Conservation (phyloP, 2,329 filamentous ascomycete genomes). For the Thielaviopsis punctulata region DNA sequence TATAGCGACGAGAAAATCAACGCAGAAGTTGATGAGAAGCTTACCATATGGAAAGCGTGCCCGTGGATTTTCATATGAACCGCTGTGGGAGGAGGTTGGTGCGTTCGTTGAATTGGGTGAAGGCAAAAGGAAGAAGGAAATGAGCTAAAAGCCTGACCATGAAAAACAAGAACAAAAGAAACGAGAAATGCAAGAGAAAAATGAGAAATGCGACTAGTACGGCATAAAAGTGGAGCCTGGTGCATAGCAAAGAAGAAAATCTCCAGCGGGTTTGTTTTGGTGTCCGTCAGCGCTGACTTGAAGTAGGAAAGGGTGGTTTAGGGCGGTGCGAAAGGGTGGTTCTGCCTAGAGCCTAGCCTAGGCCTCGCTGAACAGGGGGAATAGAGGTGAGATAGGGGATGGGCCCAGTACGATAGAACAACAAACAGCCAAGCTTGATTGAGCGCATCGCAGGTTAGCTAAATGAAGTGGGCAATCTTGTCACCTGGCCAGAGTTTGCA, state of each 20-base stretch:
- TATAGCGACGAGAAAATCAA: too few relatives aligned
- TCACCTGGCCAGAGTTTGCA: too few relatives aligned
- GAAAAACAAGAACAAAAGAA: background rate
- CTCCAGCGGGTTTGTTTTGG: background rate
- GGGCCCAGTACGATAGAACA: too few relatives aligned
- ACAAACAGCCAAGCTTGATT: too few relatives aligned
- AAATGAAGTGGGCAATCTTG: too few relatives aligned
- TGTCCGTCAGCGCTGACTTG: background rate
- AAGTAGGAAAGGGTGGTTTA: background rate
- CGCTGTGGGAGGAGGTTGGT: background rate
- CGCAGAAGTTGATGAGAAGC: too few relatives aligned
- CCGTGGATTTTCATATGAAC: background rate
- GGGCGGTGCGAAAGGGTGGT: background rate
- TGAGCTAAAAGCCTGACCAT: background rate
- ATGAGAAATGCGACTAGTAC: conserved; percentile 1
- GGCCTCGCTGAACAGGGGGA: background rate
- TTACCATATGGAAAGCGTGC: too few relatives aligned
- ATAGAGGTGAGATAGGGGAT: background rate
- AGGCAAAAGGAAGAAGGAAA: background rate
- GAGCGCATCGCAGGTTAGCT: too few relatives aligned
- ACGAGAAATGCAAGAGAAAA: background rate
- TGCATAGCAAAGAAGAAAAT: background rate
- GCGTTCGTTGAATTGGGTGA: background rate
- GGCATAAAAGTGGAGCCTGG: background rate
- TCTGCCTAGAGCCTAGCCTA: background rate